Conservation (phyloP, 202 grass and related monocot genomes). For the Eragrostis tef region DNA sequence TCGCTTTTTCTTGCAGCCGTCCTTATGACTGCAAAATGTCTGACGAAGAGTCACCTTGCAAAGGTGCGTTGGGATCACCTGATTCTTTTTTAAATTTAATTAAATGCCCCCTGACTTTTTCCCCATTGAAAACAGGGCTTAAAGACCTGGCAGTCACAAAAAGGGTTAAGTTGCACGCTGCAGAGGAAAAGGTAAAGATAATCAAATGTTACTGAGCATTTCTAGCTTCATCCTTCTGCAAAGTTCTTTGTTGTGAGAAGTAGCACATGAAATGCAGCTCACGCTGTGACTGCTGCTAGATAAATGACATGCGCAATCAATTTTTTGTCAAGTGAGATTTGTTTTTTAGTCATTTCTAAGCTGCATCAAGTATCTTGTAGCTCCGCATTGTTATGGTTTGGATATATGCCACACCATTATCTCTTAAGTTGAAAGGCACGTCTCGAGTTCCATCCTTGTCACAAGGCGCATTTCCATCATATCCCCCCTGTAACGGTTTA, state of each 20-base stretch:
- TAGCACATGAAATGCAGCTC: background rate
- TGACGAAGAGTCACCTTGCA: background rate
- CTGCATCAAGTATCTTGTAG: constrained; percentile 1
- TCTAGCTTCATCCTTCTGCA: background rate
- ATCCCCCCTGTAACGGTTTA: background rate
- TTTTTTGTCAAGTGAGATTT: background rate
- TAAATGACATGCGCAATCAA: background rate
- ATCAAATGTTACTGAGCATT: background rate
- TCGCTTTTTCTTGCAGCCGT: background rate
- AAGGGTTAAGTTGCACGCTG: constrained; percentile 5
- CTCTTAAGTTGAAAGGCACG: constrained; percentile 7
- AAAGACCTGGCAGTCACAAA: background rate
- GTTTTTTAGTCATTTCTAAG: background rate
- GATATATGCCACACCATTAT: background rate
- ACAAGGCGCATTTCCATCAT: background rate
- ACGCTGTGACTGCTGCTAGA: background rate
- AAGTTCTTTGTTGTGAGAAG: background rate
- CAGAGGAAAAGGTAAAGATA: constrained; percentile 35
- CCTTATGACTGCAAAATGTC: constrained; percentile 46
- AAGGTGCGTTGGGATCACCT: constrained; percentile 35
- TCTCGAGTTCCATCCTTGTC: background rate
- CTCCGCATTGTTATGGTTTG: background rate
- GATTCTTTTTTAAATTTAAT: background rate
- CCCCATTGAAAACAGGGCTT: background rate
- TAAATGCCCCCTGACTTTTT: background rate